Conservation (phyloP, 768 basidiomycete species). For the Leccinum boreale region DNA sequence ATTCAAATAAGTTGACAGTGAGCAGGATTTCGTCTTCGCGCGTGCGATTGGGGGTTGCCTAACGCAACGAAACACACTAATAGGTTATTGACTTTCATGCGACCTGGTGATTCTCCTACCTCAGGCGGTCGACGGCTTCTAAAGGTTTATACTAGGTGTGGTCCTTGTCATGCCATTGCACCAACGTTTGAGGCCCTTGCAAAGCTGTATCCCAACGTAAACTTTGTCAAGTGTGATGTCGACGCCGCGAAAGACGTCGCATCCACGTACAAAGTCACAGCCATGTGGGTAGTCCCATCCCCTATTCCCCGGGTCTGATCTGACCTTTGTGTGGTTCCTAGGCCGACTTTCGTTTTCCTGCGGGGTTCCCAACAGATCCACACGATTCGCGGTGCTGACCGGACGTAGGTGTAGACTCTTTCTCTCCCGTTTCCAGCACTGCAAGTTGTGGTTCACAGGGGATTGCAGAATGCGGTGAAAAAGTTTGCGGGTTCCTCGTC, state of each 20-base stretch:
- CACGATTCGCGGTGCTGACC: slow-evolving; percentile 70
- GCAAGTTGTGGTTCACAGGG: slow-evolving; percentile 37
- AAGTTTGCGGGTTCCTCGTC: slow-evolving; percentile 45
- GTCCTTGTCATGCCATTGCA: slow-evolving; percentile 81
- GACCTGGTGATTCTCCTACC: slow-evolving; percentile 52
- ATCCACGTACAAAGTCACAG: slow-evolving; percentile 54
- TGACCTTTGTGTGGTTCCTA: slow-evolving; percentile 22
- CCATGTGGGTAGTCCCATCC: slow-evolving; percentile 53
- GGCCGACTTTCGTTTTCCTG: slow-evolving; percentile 84
- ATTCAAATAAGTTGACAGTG: slow-evolving; percentile 66
- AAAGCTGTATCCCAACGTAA: slow-evolving; percentile 63
- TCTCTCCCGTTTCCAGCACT: slow-evolving; percentile 1
- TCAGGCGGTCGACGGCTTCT: slow-evolving; percentile 7
- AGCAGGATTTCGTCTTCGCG: slow-evolving; percentile 9
- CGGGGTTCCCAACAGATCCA: slow-evolving; percentile 66
- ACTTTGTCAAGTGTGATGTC: slow-evolving; percentile 83
- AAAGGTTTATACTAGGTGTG: slow-evolving; percentile 55
- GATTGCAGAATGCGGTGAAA: slow-evolving; percentile 54
- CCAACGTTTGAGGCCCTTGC: slow-evolving; percentile 70
- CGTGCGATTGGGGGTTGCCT: background rate
- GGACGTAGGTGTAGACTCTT: slow-evolving; percentile 40
- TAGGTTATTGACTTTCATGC: slow-evolving; percentile 89
- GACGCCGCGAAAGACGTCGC: slow-evolving; percentile 72
- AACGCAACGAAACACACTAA: slow-evolving; percentile 32
- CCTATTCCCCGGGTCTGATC: background rate